These are phyloP conservation scores for Teunomyces atbi DNA, from an alignment of 805 yeast species.

Conservation along the genomic window DNA sequence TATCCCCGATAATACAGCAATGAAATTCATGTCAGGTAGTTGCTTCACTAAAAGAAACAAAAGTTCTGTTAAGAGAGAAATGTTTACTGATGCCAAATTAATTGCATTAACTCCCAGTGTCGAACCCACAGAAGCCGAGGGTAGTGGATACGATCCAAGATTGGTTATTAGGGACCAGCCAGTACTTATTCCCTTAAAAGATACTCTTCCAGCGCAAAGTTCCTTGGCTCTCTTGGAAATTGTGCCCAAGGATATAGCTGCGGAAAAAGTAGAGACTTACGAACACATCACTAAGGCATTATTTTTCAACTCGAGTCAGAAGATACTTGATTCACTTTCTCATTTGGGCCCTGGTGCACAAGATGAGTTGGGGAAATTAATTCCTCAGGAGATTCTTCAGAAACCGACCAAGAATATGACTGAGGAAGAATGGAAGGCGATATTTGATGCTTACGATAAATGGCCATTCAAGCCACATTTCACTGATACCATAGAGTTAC, in stretches of 20 bases:
- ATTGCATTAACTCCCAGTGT: slow-evolving; percentile 44
- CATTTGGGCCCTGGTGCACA: slow-evolving; percentile 81
- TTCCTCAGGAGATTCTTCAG: slow-evolving; percentile 34
- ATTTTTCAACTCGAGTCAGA: slow-evolving; percentile 33
- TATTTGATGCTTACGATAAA: slow-evolving; percentile 51
- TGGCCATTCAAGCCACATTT: slow-evolving; percentile 88
- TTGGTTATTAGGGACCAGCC: slow-evolving; percentile 38
- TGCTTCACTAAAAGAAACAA: slow-evolving; percentile 55
- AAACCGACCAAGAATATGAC: slow-evolving; percentile 50
- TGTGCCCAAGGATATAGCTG: slow-evolving; percentile 34
- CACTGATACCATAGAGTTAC: slow-evolving; percentile 12
- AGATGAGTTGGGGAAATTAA: slow-evolving; percentile 42
- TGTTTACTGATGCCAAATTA: slow-evolving; percentile 57
- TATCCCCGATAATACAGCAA: slow-evolving; percentile 55
- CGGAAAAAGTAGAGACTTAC: slow-evolving; percentile 52
- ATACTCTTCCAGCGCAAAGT: slow-evolving; percentile 28
- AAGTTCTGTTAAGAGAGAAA: slow-evolving; percentile 61
- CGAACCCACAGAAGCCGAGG: slow-evolving; percentile 24
- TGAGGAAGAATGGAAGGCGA: slow-evolving; percentile 49
- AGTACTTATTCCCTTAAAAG: slow-evolving; percentile 23
- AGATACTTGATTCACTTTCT: slow-evolving; percentile 46
- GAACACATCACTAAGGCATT: slow-evolving; percentile 55
- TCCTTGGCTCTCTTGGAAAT: slow-evolving; percentile 60
- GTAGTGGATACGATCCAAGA: slow-evolving; percentile 36
- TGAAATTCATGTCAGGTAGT: slow-evolving; percentile 58